phyloP scores from a whole-genome alignment of 2,329 filamentous ascomycete genomes.

The Sporothrix inflata region DNA sequence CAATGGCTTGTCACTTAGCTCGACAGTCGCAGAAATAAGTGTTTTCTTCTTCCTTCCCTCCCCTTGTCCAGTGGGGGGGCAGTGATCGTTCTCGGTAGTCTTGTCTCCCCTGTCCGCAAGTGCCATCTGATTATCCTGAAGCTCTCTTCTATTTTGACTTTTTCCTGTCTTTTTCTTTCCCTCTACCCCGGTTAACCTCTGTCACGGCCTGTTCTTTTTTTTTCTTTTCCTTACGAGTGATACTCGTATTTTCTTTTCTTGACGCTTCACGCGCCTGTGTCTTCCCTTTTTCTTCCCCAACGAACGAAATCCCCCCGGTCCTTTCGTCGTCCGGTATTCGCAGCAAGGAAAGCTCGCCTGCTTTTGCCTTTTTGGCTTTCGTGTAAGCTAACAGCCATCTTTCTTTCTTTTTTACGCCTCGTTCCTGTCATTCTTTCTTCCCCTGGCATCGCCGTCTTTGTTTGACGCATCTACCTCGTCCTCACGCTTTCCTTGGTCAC shows the following conservation, averaged over 20 bases:
- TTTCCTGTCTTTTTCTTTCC: not conserved
- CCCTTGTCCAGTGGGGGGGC: not conserved
- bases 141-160: not conserved
- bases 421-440: not conserved
- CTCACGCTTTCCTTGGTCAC: not conserved
- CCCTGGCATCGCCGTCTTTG: slow-evolving; percentile 1
- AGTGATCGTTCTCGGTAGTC: not conserved
- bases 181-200: slow-evolving; percentile 11
- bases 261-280: slow-evolving; percentile 8
- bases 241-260: not conserved
- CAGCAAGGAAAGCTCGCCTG: not conserved
- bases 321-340: slow-evolving; percentile 16
- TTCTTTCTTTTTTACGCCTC: not conserved
- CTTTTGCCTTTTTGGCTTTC: not conserved
- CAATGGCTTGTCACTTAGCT: not conserved
- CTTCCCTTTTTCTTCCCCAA: not conserved
- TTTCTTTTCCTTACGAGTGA: not conserved
- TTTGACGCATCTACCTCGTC: not conserved
- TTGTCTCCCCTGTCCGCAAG: not conserved
- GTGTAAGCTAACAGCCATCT: slow-evolving; percentile 17
- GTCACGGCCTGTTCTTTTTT: not conserved
- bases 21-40: not conserved
- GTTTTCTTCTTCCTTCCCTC: not conserved
- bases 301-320: not conserved
- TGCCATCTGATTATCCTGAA: slow-evolving; percentile 1